Base-by-base conservation (phyloP, 129 eudicot genomes). In the Rutidosis leptorrhynchoides region DNA sequence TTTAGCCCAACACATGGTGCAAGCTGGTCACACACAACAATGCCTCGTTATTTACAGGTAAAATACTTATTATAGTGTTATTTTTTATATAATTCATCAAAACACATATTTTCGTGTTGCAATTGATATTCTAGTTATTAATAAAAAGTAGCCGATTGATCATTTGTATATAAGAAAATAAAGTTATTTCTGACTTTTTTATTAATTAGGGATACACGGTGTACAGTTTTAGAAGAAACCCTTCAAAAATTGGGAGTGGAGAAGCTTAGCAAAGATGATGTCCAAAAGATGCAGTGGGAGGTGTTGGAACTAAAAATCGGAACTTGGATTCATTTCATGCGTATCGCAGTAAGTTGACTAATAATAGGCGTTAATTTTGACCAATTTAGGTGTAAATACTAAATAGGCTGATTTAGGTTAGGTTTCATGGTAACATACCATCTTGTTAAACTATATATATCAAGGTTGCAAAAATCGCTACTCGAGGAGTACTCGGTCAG, bases 211-310 rank as follows among this genome's bases (percentile, higher is more conserved):
- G 99, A 94, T 55, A 83, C 92, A 20, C 99, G 99, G 75, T 86
- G 95, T 72, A 62, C 82, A 69, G 97, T 94, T 62, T 65, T 94
- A 75, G 99, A 89, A 79, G 94, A 94, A 79, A 94, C 97, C 72
- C 87, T 94, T 59, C 84, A 81, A 58, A 94, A 86, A 73, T 61
- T 94, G 75, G 99, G 99, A 78, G 97, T 94, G 24, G 97, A 94
- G 71, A 94, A 89, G 73, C 99, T 94, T 65, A 86, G 95, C 77
- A 94, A 89, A 89, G 99, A 94, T 30, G 99, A 94, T 74, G 99
- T 94, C 32, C 99, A 94, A 66, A 94, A 77, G 89, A 89, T 94
- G 99, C 99, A 94, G 69, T 94, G 99, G 99, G 99, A 94, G 74
- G 95, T 86, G 58, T 71, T 94, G 83, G 99, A 94, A 78, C 90